These are phyloP conservation scores for Sphaerostilbella broomeana DNA, from an alignment of 2,329 filamentous ascomycete species.

Conservation along the genomic window DNA sequence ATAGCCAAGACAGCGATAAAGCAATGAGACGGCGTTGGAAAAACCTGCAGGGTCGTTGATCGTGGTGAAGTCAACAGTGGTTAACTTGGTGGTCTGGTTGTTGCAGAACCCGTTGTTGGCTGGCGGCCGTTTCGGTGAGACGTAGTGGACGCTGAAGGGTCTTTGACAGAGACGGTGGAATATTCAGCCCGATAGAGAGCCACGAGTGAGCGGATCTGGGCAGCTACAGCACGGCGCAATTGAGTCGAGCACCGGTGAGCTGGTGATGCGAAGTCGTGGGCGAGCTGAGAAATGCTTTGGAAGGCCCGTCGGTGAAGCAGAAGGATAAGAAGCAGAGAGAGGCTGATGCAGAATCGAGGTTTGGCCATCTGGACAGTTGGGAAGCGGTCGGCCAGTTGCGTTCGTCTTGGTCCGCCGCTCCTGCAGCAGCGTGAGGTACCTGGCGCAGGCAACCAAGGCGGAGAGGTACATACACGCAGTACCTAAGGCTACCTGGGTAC, in stretches of 20 bases:
- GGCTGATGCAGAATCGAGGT: slow-evolving; percentile 11
- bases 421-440: not conserved
- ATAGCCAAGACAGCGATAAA: not conserved
- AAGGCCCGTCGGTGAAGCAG: slow-evolving; percentile 8
- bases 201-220: not conserved
- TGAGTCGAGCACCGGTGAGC: not conserved
- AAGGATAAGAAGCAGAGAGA: too few relatives aligned
- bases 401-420: slow-evolving; percentile 2
- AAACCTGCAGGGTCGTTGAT: too few relatives aligned
- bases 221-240: slow-evolving; percentile 5
- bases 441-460: not conserved
- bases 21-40: not conserved
- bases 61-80: too few relatives aligned
- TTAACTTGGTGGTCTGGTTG: too few relatives aligned
- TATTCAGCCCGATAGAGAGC: not conserved
- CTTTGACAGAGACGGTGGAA: not conserved
- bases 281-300: not conserved
- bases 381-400: slow-evolving; percentile 11
- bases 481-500: not conserved
- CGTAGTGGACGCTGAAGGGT: not conserved
- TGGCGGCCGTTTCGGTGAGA: too few relatives aligned
- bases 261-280: slow-evolving; percentile 1
- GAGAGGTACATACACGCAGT: not conserved
- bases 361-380: slow-evolving; percentile 9
- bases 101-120: too few relatives aligned